Base-by-base conservation (phyloP, 257 asterid genomes). In the Linaria vulgaris region DNA sequence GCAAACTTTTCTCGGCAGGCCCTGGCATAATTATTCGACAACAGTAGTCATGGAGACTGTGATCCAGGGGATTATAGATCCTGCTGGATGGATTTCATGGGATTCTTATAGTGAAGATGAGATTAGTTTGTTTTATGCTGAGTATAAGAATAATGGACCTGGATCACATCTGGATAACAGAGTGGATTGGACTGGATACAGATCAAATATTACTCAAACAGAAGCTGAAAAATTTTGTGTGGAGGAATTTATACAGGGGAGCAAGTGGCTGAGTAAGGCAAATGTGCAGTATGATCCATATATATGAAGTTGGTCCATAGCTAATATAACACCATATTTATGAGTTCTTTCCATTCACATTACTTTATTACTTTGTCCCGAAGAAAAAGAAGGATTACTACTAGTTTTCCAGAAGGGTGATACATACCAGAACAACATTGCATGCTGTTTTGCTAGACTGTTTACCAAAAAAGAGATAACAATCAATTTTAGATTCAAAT, bases 1-100 rank as follows among this genome's bases (percentile, higher is more conserved):
- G 54, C 59, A 43, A 9, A 64, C 78, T 4, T 72, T 69, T 46
- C 71, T 77, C 8, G 82, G 82, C 30, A 31, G 82, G 76, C 82
- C 82, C 13, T 77, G 82, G 82, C 64, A 69, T 58, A 44, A 13
- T 12, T 61, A 72, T 70, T 72, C 82, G 2, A 77, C 82, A 4
- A 56, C 76, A 8, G 69, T 77, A 0, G 41, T 72, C 10, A 41
- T 77, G 76, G 41, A 64, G 10, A 64, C 70, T 0, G 27, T 30
- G 37, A 66, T 77, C 4, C 49, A 46, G 0, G 72, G 76, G 56
- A 23, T 77, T 7, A 38, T 77, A n/a, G 78, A 77, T 59, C 82
- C 73, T 2, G 59, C 41, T 10, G 82, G 82, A 1, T 77, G 82
- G 82, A 55, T 16, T 12, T 44, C 67, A 34, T 77, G 82, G 82